Evolutionary conservation across 306 rosid species (phyloP), one percentile per base, ranked within the genome.

Genomic region (Gynostemma pentaphyllum): DNA sequence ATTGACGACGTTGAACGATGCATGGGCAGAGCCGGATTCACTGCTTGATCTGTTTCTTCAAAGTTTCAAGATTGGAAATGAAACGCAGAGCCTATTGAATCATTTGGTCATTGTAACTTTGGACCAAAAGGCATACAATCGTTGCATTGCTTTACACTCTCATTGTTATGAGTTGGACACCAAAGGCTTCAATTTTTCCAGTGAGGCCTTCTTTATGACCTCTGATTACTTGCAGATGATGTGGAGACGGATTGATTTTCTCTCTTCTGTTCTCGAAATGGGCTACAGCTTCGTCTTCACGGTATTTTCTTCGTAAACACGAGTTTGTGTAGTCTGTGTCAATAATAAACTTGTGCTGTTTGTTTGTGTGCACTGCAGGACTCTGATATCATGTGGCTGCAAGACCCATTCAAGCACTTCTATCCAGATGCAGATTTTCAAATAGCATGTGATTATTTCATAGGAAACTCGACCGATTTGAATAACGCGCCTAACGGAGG

Each of bases 211-310:
- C 34, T 91, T 80, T 74, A 85, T 85, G 98, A 72, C 89, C 7
- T 9, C 80, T 0, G 64, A 15, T 1, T 91, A 91, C 83, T 55
- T 91, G 4, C 49, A 72, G n/a, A 91, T 91, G 95, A 87, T 91
- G 95, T 91, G 98, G 98, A 72, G 74, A 47, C 70, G 96, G 52
- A 87, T 81, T 63, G 66, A 88, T 9, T 76, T 91, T 50, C 81
- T 88, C 34, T 68, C 72, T n/a, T 8, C 70, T 26, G 70, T 91
- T 13, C 98, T 91, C 68, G 64, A 83, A 22, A 21, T 62, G 67
- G 97, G 97, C 5, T 80, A 81, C 85, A 83, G 51, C 78, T 91
- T 91, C 24, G 84, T 91, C 5, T 91, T 85, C 78, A 91, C 97
- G 73, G 97, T 90, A 78, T 9, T 45, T 11, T 22, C 21, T 45